phyloP scores from a whole-genome alignment of 2,329 filamentous ascomycete genomes.

The Ophiostoma sp. region DNA sequence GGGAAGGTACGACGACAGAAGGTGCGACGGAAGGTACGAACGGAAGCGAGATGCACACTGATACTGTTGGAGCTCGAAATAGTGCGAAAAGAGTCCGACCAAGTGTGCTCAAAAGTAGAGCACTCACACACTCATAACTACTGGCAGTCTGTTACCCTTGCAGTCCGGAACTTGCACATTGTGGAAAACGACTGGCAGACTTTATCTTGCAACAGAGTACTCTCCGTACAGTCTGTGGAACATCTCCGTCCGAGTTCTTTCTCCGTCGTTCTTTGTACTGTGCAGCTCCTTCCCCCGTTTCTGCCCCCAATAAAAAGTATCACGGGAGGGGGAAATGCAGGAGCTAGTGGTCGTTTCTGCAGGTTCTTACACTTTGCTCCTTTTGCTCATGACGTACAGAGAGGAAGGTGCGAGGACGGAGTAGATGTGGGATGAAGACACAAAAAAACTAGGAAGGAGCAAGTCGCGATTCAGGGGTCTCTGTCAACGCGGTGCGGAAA shows the following conservation, averaged over 20 bases:
- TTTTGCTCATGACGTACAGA: background rate
- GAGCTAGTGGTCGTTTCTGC: background rate
- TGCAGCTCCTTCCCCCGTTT: background rate
- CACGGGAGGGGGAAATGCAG: background rate
- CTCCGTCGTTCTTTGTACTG: background rate
- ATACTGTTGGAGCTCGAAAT: background rate
- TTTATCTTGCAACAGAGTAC: background rate
- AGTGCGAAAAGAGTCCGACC: background rate
- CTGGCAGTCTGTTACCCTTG: slow-evolving; percentile 1
- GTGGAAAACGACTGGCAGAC: slow-evolving; percentile 22
- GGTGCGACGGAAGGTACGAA: background rate
- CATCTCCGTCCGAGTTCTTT: background rate
- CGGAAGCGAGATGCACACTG: background rate
- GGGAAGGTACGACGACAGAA: background rate
- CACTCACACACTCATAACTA: background rate
- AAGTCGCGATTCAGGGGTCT: background rate
- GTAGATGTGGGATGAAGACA: background rate
- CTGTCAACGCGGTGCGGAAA: background rate
- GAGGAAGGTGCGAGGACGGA: background rate
- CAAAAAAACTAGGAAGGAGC: background rate
- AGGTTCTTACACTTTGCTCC: background rate
- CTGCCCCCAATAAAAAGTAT: background rate
- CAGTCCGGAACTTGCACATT: background rate
- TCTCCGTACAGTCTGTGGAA: background rate
- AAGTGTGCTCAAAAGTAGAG: background rate